Percentiles rank a stretch among this genome's conserved stretches.
Evolutionary conservation across 2,329 filamentous ascomycete genomes (phyloP).

Genomic region (Bipolaris bicolor): DNA sequence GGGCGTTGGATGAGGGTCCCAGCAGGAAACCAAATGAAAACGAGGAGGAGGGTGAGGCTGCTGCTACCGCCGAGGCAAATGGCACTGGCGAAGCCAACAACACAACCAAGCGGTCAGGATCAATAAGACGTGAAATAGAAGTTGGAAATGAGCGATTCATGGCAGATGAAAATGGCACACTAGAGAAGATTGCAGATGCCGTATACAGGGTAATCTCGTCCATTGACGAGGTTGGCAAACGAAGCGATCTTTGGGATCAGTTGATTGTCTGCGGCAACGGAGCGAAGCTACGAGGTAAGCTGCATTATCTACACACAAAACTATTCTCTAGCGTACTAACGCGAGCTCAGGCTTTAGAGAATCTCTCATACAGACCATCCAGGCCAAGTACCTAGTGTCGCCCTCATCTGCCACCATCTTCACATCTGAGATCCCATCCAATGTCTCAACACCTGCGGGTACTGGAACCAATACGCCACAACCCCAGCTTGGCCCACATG

Average conservation of each 20-base stretch:
- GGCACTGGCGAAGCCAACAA: constrained; percentile 27
- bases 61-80: constrained; percentile 37
- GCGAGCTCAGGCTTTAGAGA: constrained; percentile 75
- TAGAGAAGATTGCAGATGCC: constrained; percentile 82
- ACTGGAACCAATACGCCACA: constrained; percentile 93
- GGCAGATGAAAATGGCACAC: constrained; percentile 67
- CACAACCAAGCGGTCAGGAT: constrained; percentile 29
- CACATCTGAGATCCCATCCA: constrained; percentile 93
- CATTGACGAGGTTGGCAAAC: constrained; percentile 83
- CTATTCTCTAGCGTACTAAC: constrained; percentile 37
- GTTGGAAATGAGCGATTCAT: constrained; percentile 77
- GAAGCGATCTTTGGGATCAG: constrained; percentile 88
- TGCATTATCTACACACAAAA: neutral
- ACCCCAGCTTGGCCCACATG: constrained; percentile 55
- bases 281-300: constrained; percentile 64
- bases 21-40: constrained; percentile 49
- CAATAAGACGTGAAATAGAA: constrained; percentile 68
- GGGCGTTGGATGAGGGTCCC: constrained; percentile 57
- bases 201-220: constrained; percentile 84
- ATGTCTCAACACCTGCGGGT: constrained; percentile 86
- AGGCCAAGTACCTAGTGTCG: constrained; percentile 84
- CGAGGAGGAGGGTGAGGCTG: constrained; percentile 36
- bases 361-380: constrained; percentile 79
- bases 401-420: constrained; percentile 95
- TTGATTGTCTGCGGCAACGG: constrained; percentile 93